Percentiles rank a stretch among this genome's conserved stretches.
phyloP scores from a whole-genome alignment of 2,329 filamentous ascomycete genomes.

The Fusarium nygamai region DNA sequence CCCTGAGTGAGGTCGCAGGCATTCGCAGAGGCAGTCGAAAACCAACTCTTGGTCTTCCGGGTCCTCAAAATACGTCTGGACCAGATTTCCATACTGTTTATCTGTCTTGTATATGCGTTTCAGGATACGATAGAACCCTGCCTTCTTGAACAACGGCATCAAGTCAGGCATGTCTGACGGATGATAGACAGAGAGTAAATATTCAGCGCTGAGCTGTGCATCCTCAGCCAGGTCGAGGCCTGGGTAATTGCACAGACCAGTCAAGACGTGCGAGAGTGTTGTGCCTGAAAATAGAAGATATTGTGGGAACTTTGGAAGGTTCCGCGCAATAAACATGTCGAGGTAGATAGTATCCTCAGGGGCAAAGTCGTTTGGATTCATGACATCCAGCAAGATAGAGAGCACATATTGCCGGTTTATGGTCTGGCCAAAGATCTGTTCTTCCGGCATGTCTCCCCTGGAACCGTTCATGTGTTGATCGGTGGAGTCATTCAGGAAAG shows the following conservation, averaged over 20 bases:
- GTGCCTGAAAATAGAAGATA: conserved; percentile 92
- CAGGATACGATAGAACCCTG: conserved; percentile 88
- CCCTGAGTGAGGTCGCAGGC: conserved; percentile 71
- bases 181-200: conserved; percentile 91
- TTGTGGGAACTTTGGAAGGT: conserved; percentile 95
- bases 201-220: conserved; percentile 96
- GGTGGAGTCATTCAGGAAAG: conserved; percentile 85
- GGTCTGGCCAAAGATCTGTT: conserved; percentile 73
- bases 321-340: conserved; percentile 98
- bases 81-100: conserved; percentile 79
- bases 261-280: conserved; percentile 81
- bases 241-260: conserved; percentile 86
- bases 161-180: conserved; percentile 82
- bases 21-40: conserved; percentile 82
- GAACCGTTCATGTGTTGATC: conserved; percentile 66
- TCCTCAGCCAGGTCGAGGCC: conserved; percentile 85
- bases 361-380: conserved; percentile 81
- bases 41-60: conserved; percentile 76
- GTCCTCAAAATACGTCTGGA: conserved; percentile 88
- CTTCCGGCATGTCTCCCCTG: conserved; percentile 65
- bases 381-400: conserved; percentile 89
- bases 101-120: conserved; percentile 88
- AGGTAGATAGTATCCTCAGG: conserved; percentile 89
- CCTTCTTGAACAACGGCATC: conserved; percentile 80
- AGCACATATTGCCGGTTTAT: conserved; percentile 94